These are phyloP conservation scores for Silene conica DNA, from an alignment of 148 eudicot species.

Conservation along the genomic window DNA sequence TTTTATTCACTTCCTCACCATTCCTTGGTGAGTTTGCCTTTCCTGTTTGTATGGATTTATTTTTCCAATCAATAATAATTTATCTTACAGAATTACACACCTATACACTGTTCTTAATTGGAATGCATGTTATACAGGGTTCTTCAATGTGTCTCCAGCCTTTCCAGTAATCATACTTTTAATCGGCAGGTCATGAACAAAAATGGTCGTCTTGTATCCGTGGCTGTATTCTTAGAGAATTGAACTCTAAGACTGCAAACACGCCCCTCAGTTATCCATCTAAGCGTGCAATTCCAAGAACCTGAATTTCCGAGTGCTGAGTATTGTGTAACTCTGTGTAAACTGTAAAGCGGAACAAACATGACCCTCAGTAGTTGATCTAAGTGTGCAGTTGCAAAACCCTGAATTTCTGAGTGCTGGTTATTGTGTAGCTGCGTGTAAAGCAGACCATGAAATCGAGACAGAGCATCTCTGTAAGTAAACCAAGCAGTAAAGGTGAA, in stretches of 20 bases:
- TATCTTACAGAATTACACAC: background rate
- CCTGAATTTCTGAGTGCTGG: background rate
- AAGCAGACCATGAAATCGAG: background rate
- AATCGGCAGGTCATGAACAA: background rate
- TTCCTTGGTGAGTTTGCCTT: background rate
- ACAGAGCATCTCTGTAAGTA: background rate
- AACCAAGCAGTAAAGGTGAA: background rate
- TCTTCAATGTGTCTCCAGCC: background rate
- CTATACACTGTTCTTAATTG: no score
- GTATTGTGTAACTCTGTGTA: background rate
- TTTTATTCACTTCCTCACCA: background rate
- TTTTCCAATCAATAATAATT: background rate
- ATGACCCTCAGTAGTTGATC: background rate
- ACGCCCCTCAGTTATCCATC: background rate
- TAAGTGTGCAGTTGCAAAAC: background rate
- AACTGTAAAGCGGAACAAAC: no score
- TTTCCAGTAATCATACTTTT: background rate
- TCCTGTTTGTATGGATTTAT: background rate
- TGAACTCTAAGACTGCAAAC: no score
- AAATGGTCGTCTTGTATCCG: background rate
- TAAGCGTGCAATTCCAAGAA: background rate
- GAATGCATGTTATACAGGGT: background rate
- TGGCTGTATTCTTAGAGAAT: no score
- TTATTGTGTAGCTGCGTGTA: background rate
- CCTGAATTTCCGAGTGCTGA: background rate